Percentiles rank a stretch among this genome's conserved stretches.
phyloP scores from a whole-genome alignment of 129 eudicot genomes.

The Glebionis coronaria region DNA sequence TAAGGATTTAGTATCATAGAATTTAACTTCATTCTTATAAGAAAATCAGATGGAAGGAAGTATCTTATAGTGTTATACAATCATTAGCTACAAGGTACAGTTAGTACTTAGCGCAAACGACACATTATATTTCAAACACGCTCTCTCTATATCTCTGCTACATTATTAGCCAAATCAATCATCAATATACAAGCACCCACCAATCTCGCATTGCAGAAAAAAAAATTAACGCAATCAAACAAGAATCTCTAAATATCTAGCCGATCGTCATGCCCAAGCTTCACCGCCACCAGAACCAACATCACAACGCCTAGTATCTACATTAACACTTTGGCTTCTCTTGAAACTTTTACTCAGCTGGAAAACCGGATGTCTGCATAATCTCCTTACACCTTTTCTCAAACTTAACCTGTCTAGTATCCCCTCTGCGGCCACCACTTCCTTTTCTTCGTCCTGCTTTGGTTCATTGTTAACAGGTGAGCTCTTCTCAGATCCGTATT shows the following conservation, averaged over 20 bases:
- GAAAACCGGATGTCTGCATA: constrained; percentile 63
- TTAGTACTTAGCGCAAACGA: constrained; percentile 22
- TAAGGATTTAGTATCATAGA: background rate
- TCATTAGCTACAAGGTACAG: constrained; percentile 12
- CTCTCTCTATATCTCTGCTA: background rate
- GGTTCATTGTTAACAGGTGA: constrained; percentile 32
- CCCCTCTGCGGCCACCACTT: constrained; percentile 43
- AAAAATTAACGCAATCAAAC: background rate
- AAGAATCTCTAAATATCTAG: background rate
- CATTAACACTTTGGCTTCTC: constrained; percentile 18
- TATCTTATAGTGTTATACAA: constrained; percentile 8
- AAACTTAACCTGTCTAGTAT: constrained; percentile 46
- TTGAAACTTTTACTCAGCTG: constrained; percentile 45
- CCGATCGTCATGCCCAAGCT: background rate
- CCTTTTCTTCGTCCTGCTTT: constrained; percentile 32
- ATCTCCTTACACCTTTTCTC: constrained; percentile 56
- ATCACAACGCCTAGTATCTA: constrained; percentile 11
- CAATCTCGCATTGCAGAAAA: constrained; percentile 14
- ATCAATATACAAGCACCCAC: constrained; percentile 1
- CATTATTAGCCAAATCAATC: constrained; percentile 27
- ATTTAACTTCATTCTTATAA: constrained; percentile 1
- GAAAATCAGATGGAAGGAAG: background rate
- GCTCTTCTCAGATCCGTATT: constrained; percentile 19
- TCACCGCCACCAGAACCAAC: background rate
- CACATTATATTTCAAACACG: constrained; percentile 14